These are phyloP conservation scores for Sungouiella thailandica DNA, from an alignment of 805 yeast species.

Conservation along the genomic window DNA sequence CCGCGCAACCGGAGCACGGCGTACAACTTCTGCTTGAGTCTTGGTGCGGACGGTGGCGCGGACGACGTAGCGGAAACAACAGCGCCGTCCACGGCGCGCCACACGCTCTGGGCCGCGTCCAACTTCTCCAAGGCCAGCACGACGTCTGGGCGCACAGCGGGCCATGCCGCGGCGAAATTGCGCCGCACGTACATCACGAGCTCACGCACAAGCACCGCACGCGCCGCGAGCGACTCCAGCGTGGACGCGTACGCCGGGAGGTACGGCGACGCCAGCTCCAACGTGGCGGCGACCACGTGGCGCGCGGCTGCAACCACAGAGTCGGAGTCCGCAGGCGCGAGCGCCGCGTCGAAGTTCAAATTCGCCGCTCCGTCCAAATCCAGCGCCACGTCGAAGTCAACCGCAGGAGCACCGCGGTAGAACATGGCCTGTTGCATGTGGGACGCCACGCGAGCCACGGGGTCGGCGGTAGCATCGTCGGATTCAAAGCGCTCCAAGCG, in stretches of 20 bases:
- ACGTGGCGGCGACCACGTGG: constrained; percentile 50
- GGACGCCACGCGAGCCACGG: constrained; percentile 47
- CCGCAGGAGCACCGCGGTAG: constrained; percentile 45
- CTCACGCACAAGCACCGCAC: constrained; percentile 41
- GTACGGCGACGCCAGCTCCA: constrained; percentile 51
- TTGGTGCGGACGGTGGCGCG: constrained; percentile 6
- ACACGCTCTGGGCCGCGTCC: constrained; percentile 44
- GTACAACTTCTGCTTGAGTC: constrained; percentile 11
- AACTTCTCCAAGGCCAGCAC: constrained; percentile 29
- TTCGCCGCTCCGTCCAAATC: too few species aligned
- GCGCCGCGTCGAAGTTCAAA: too few species aligned
- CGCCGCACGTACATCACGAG: constrained; percentile 41
- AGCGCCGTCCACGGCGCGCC: constrained; percentile 24
- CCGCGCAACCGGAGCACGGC: constrained; percentile 6
- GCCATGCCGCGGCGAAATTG: constrained; percentile 41
- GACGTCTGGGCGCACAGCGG: constrained; percentile 32
- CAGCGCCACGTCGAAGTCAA: constrained; percentile 44
- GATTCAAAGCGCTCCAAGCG: constrained; percentile 46
- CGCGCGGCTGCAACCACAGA: constrained; percentile 35
- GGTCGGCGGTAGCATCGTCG: constrained; percentile 16
- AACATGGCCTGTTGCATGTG: constrained; percentile 84
- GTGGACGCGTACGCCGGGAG: constrained; percentile 50
- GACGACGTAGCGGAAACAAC: constrained; percentile 1
- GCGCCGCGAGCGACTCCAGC: constrained; percentile 45
- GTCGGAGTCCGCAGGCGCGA: constrained; percentile 10